A percentile compares a stretch with the other conserved stretches of the same genome.
Conservation (phyloP, 805 yeast genomes). For the Yarrowia sp. region DNA sequence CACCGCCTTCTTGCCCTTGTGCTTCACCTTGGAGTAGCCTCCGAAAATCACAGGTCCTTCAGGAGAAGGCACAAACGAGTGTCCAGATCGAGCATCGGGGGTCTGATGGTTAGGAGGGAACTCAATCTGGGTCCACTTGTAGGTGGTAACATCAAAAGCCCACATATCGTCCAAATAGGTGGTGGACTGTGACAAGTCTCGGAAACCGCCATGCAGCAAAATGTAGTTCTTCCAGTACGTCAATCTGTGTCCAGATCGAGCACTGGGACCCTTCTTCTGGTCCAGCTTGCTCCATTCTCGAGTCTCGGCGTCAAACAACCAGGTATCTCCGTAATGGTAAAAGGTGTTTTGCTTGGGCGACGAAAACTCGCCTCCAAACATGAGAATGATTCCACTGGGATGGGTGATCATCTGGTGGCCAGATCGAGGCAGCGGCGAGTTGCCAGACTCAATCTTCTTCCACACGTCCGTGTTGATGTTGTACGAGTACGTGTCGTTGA, state of each 20-base stretch:
- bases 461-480: constrained; percentile 75
- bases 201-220: constrained; percentile 85
- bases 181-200: constrained; percentile 82
- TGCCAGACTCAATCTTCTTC: constrained; percentile 75
- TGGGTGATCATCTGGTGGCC: constrained; percentile 93
- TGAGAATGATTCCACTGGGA: constrained; percentile 78
- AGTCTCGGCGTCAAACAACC: constrained; percentile 81
- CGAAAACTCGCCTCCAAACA: constrained; percentile 97
- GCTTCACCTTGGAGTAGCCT: constrained; percentile 91
- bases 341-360: constrained; percentile 94
- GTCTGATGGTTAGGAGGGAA: constrained; percentile 75
- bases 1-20: constrained; percentile 72
- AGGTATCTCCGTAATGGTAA: constrained; percentile 94
- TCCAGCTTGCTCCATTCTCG: constrained; percentile 93
- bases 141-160: constrained; percentile 85
- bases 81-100: constrained; percentile 95
- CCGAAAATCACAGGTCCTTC: constrained; percentile 90
- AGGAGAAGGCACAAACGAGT: constrained; percentile 69
- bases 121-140: constrained; percentile 88
- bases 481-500: constrained; percentile 76
- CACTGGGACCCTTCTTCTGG: constrained; percentile 62
- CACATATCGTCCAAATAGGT: constrained; percentile 83
- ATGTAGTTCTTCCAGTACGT: constrained; percentile 89
- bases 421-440: constrained; percentile 87
- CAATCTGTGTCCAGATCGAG: constrained; percentile 91